A percentile compares a stretch with the other conserved stretches of the same genome.
Evolutionary conservation across 192 early-diverging fungal species (phyloP).

Genomic region (Coemansia sp.): DNA sequence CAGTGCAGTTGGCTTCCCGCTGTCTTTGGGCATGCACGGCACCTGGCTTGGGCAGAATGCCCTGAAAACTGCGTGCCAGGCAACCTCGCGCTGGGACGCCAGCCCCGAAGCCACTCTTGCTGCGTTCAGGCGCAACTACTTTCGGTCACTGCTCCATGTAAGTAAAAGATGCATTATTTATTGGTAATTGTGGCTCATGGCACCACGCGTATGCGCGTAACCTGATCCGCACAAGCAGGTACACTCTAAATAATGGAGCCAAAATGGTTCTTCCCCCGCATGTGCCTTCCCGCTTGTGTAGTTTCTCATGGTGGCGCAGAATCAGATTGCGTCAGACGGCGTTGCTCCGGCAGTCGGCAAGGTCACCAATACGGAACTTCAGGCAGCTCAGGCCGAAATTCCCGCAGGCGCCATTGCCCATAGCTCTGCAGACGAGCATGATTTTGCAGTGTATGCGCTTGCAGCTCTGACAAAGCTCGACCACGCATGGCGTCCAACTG

Average conservation of each 20-base stretch:
- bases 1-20: slow-evolving; percentile 20
- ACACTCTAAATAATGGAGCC: slow-evolving; percentile 2
- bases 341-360: slow-evolving; percentile 61
- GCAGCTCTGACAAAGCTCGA: slow-evolving; percentile 63
- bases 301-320: slow-evolving; percentile 60
- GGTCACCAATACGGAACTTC: slow-evolving; percentile 57
- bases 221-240: not conserved
- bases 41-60: slow-evolving; percentile 60
- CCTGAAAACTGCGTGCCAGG: slow-evolving; percentile 77
- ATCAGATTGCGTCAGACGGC: slow-evolving; percentile 42
- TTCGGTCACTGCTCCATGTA: slow-evolving; percentile 70
- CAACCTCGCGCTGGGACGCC: slow-evolving; percentile 71
- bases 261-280: not conserved
- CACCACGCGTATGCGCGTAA: not conserved
- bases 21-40: slow-evolving; percentile 13
- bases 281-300: slow-evolving; percentile 1
- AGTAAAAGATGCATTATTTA: not conserved
- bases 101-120: slow-evolving; percentile 57
- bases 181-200: not conserved
- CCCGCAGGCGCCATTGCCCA: not conserved
- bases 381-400: slow-evolving; percentile 15
- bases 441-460: slow-evolving; percentile 57
- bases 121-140: slow-evolving; percentile 68
- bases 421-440: slow-evolving; percentile 13
- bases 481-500: slow-evolving; percentile 40